Conservation (phyloP, 106 monocot species). For the Platanthera zijinensis region DNA sequence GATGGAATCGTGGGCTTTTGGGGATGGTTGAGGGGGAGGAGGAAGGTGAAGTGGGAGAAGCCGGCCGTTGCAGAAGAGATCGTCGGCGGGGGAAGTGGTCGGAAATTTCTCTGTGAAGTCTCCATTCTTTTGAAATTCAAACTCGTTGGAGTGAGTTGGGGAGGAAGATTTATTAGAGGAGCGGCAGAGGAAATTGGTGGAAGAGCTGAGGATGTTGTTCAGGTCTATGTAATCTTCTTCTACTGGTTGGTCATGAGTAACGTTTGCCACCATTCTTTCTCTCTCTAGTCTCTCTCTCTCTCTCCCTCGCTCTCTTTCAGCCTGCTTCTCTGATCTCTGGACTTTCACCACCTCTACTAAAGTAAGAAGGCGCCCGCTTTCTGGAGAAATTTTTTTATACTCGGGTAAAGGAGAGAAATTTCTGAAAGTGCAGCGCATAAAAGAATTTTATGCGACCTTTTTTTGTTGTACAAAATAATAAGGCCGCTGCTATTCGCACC, state of each 20-base stretch:
- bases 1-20: conserved; percentile 4
- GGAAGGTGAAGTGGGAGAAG: conserved; percentile 80
- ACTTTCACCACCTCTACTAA: too few relatives aligned
- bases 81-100: conserved; percentile 53
- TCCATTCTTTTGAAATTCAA: conserved; percentile 53
- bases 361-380: too few relatives aligned
- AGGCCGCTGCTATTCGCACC: too few relatives aligned
- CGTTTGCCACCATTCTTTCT: conserved; percentile 4
- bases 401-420: too few relatives aligned
- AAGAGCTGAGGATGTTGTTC: conserved; percentile 49
- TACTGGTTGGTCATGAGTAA: background rate
- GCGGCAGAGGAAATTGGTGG: conserved; percentile 13
- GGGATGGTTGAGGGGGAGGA: conserved; percentile 45
- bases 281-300: background rate
- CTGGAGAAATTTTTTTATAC: too few relatives aligned
- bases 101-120: conserved; percentile 5
- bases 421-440: too few relatives aligned
- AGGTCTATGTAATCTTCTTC: conserved; percentile 7
- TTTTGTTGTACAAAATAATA: too few relatives aligned
- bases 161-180: conserved; percentile 18
- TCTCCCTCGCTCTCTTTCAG: background rate
- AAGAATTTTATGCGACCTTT: too few relatives aligned
- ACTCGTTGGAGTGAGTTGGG: conserved; percentile 28
- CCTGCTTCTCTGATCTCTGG: too few relatives aligned
- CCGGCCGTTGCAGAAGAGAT: conserved; percentile 68